Conservation (phyloP, 768 basidiomycete species). For the Multifurca ochricompacta region DNA sequence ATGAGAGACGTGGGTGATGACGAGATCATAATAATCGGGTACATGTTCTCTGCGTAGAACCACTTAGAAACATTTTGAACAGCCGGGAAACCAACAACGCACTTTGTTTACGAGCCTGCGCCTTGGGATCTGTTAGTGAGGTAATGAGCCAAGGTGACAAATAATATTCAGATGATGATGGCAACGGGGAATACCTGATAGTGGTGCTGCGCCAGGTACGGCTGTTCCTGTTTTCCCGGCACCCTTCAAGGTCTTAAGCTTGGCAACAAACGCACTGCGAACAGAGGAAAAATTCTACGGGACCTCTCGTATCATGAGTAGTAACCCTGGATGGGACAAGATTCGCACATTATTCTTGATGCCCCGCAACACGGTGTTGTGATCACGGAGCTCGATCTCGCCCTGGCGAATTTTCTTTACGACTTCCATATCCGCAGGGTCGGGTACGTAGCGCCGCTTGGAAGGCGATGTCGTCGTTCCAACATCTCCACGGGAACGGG, state of each 20-base stretch:
- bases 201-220: constrained; percentile 30
- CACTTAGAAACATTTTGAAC: neutral
- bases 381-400: constrained; percentile 75
- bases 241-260: constrained; percentile 72
- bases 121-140: constrained; percentile 40
- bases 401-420: constrained; percentile 78
- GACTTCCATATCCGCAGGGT: constrained; percentile 68
- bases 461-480: constrained; percentile 31
- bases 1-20: constrained; percentile 92
- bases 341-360: constrained; percentile 70
- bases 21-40: constrained; percentile 96
- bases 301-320: neutral
- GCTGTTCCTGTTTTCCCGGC: constrained; percentile 44
- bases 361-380: constrained; percentile 78
- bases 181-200: constrained; percentile 28
- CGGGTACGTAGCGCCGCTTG: constrained; percentile 75
- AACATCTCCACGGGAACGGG: constrained; percentile 17
- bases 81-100: constrained; percentile 25
- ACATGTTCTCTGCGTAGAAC: constrained; percentile 51
- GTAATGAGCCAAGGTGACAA: neutral
- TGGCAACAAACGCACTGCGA: constrained; percentile 58
- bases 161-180: neutral
- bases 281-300: constrained; percentile 74
- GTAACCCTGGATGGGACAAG: neutral
- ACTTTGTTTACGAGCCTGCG: constrained; percentile 66